phyloP scores from a whole-genome alignment of 2,329 filamentous ascomycete genomes.

The Microdochium nivale region DNA sequence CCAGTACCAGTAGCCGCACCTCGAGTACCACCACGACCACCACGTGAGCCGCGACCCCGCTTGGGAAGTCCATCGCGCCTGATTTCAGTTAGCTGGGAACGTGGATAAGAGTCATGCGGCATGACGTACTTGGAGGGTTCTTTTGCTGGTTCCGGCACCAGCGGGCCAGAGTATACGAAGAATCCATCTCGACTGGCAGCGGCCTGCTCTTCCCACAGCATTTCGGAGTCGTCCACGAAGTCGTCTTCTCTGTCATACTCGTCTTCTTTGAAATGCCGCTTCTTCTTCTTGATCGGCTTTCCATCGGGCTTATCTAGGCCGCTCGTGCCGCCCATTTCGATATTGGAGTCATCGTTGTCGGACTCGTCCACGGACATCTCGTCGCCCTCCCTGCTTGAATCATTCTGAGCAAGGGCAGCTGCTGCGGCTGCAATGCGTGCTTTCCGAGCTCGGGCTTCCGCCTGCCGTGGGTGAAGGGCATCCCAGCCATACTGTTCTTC shows the following conservation, averaged over 20 bases:
- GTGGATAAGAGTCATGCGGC: background rate
- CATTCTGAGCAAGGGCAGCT: slow-evolving; percentile 72
- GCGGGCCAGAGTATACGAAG: slow-evolving; percentile 91
- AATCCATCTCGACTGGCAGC: slow-evolving; percentile 93
- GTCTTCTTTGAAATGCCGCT: slow-evolving; percentile 72
- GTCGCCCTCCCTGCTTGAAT: slow-evolving; percentile 61
- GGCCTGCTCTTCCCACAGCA: slow-evolving; percentile 92
- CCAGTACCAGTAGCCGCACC: slow-evolving; percentile 48
- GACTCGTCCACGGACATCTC: slow-evolving; percentile 79
- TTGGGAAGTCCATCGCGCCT: slow-evolving; percentile 69
- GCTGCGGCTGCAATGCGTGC: slow-evolving; percentile 81
- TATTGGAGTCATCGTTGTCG: slow-evolving; percentile 70
- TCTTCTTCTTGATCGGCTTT: slow-evolving; percentile 60
- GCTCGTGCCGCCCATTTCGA: slow-evolving; percentile 71
- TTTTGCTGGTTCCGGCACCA: slow-evolving; percentile 72
- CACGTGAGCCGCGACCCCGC: slow-evolving; percentile 46
- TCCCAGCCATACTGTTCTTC: slow-evolving; percentile 93
- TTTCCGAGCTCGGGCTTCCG: slow-evolving; percentile 79
- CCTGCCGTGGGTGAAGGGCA: slow-evolving; percentile 82
- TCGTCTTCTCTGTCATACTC: slow-evolving; percentile 78
- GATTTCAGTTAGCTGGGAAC: slow-evolving; percentile 23
- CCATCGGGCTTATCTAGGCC: slow-evolving; percentile 51
- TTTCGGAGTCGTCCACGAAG: slow-evolving; percentile 87
- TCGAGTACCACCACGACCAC: slow-evolving; percentile 42
- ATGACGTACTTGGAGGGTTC: slow-evolving; percentile 40